Evolutionary conservation across 1,284 basidiomycete species (phyloP), one percentile per base, ranked within the genome.

Genomic region (Pseudozyma flocculosa): DNA sequence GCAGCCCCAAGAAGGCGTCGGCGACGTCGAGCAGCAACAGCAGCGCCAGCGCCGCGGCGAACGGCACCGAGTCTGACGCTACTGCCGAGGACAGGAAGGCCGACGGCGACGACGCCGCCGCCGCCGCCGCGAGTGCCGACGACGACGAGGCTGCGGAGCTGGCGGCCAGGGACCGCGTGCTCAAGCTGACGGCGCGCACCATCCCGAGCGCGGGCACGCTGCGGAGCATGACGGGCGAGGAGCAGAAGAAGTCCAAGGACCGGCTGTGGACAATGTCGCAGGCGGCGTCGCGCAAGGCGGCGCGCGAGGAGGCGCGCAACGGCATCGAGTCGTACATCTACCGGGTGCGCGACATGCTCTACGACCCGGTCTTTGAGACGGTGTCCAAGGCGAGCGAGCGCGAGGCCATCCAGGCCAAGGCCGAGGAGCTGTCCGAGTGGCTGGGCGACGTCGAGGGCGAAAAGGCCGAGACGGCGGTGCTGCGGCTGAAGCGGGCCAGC

Each of bases 311-410:
- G 79, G 90, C 91, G 1, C 85, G 87, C 50, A 99, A 99, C 80
- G 83, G 85, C 24, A 85, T 99, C 50, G 95, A 99, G 79, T 85
- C 88, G 23, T 94, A 93, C 78, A 80, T 97, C 18, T 99, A 99
- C 81, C 85, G 87, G 51, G 81, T 96, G 30, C 86, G 90, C 21
- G 92, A 93, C 75, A 82, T 92, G 22, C 81, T 97, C 10, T 84
- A 86, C 23, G 85, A 86, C 36, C 61, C 75, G 80, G 1, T 48
- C 4, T 17, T 89, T 92, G 80, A 85, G 85, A 78, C 87, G 87
- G 73, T 93, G 86, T 76, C 90, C 88, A 39, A 87, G 85, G 59
- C 83, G 11, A 73, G 78, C 10, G 95, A 99, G 80, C 82, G 90
- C 49, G 79, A 83, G 47, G 80, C 80, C 18, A 84, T 99, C 50